Percentiles rank a stretch among this genome's conserved stretches.
Conservation (phyloP, 1,284 basidiomycete genomes). For the Mycena sp. region DNA sequence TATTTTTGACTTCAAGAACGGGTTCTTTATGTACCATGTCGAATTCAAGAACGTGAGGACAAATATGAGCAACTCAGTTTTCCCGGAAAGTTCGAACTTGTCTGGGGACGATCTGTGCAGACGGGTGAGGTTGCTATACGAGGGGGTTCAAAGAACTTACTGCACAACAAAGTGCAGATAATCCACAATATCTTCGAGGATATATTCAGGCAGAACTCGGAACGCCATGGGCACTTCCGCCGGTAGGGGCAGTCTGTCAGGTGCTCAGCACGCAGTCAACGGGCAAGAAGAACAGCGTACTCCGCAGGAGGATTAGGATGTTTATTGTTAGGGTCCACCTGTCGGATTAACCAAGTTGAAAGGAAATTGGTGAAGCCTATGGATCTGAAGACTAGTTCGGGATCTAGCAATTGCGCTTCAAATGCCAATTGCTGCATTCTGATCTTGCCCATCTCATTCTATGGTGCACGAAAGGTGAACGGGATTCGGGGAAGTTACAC, state of each 20-base stretch:
- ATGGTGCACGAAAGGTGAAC: not conserved
- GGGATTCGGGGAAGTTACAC: not conserved
- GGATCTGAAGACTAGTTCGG: slow-evolving; percentile 83
- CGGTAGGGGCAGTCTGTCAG: slow-evolving; percentile 82
- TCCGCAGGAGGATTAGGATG: slow-evolving; percentile 79
- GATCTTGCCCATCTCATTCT: slow-evolving; percentile 77
- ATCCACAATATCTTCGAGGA: slow-evolving; percentile 94
- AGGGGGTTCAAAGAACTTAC: slow-evolving; percentile 51
- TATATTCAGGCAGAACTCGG: slow-evolving; percentile 92
- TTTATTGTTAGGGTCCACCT: slow-evolving; percentile 85
- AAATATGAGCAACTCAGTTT: slow-evolving; percentile 91
- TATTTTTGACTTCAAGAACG: slow-evolving; percentile 97
- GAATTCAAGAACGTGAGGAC: slow-evolving; percentile 93
- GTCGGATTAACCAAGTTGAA: slow-evolving; percentile 94
- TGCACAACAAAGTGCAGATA: slow-evolving; percentile 87
- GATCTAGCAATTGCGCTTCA: slow-evolving; percentile 88
- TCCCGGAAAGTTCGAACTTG: slow-evolving; percentile 83
- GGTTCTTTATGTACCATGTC: slow-evolving; percentile 98
- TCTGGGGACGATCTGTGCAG: slow-evolving; percentile 75
- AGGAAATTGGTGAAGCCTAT: slow-evolving; percentile 90
- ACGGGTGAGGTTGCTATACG: slow-evolving; percentile 9
- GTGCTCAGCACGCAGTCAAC: not conserved
- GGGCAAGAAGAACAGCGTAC: slow-evolving; percentile 55
- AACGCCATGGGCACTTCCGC: slow-evolving; percentile 87
- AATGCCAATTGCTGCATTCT: slow-evolving; percentile 81